Base-by-base conservation (phyloP, 352 stramenopile genomes). In the Pythium brachiatum region DNA sequence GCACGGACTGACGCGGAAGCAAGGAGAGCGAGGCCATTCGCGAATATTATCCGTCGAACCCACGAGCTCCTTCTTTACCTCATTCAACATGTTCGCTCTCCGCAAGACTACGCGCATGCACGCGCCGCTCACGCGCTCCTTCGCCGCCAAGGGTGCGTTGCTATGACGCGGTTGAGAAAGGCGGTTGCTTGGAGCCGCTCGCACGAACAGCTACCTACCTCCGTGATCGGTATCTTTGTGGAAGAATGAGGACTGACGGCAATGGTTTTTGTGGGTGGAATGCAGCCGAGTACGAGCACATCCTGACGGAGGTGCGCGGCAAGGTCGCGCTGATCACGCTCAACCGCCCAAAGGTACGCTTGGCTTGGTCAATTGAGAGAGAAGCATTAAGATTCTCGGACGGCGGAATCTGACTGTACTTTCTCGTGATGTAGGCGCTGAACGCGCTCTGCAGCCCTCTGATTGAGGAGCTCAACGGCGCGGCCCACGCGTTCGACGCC, bases 401-500 rank as follows among this genome's bases (percentile, higher is more conserved):
- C 26, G 16, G 0, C 41, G 16, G 29, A 39, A 21, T 16, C 3
- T 36, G 36, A 36, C 26, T 2, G 31, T 16, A 15, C 8, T 55
- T 1, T 7, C 18, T 62, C 7, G 15, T 48, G 25, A 0, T 29
- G 20, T 32, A 88, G 83, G 96, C 96, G 5, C 78, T 99, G 26
- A 99, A 99, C 81, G 97, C 97, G 36, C 80, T 99, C 16, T 98
- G 91, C 80, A 97, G 91, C 69, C 90, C 82, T 12, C 68, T 99
- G 26, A 97, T 98, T 41, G 71, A 93, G 29, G 97, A 99, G 80
- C 73, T 99, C 44, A 98, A 98, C 60, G 83, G 95, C 51, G 97
- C 96, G 6, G 90, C 90, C 1, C 79, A 83, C 50, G 88, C 79
- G 20, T 97, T 99, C 60, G 95, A 99, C 62, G 71, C 81, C 6